Evolutionary conservation across 768 basidiomycete species (phyloP), one percentile per base, ranked within the genome.

Genomic region (Pleurotus giganteus): DNA sequence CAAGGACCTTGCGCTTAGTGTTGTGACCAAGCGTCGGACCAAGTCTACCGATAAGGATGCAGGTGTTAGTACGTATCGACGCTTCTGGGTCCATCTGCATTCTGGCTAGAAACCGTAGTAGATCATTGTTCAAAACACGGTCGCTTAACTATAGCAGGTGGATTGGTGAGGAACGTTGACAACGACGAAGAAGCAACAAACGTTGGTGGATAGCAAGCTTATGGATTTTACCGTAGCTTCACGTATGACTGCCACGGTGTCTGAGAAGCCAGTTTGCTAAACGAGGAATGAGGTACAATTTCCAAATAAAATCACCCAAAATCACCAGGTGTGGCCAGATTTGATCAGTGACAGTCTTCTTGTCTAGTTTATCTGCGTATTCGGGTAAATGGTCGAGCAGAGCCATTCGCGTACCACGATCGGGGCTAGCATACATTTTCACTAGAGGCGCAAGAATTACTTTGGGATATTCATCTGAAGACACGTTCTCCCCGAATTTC

Each of bases 31-130:
- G 73, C 2, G 83, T 80, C 0, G 92, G 91, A 0, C 91, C 94
- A 4, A 99, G 78, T 5, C 96, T 83, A 15, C 95, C 96, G 54
- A 99, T 84, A 3, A 98, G 82, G 60, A 99, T 98, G 64, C 94
- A 96, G 0, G 97, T 97, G 63, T 98, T 98, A 13, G 97, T 98
- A 43, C 97, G 83, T 61, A 98, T 98, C 4, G 94, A 95, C 2
- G 95, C 83, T 70, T 99, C 97, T 1, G 87, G 77, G 65, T 98
- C 97, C 29, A 80, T 84, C 72, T 99, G 97, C 72, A 91, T 88
- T 64, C 91, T 92, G 2, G 96, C 96, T 21, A 99, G 81, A 58
- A 91, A 81, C 2, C 96, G 88, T 9, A 99, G 82, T 17, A 99
- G 84, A 57, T 99, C 97, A 62, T 98, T 99, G 71, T 99, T 99